Conservation (phyloP, 202 grass and related monocot genomes). For the Schoenoplectus tabernaemontani region DNA sequence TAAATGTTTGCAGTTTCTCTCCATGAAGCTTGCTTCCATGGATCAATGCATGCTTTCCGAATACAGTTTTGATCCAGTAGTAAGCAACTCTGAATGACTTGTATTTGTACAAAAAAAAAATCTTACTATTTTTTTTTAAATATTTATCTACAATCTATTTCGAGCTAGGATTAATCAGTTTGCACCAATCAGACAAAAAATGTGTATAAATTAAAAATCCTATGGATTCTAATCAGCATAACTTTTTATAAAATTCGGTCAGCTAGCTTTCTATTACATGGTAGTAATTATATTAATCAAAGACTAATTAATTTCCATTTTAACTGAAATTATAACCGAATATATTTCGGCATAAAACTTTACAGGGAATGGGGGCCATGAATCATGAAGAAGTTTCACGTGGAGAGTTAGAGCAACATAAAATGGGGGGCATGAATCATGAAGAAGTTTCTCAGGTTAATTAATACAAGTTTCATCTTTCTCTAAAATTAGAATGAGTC, state of each 20-base stretch:
- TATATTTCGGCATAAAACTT: no score
- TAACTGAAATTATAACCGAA: no score
- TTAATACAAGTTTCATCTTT: no score
- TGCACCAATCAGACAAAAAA: no score
- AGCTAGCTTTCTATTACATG: no score
- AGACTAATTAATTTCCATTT: background rate
- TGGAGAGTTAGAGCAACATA: background rate
- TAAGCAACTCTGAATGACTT: background rate
- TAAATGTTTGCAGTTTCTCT: slow-evolving; percentile 35
- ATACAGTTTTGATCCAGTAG: background rate
- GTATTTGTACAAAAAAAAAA: background rate
- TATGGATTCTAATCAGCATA: no score
- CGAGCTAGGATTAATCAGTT: no score
- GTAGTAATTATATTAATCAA: no score
- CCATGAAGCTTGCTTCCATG: slow-evolving; percentile 38
- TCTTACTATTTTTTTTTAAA: no score
- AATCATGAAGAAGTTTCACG: background rate
- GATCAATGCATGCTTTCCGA: slow-evolving; percentile 16
- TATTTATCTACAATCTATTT: background rate
- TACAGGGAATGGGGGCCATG: background rate
- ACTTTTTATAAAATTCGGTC: no score
- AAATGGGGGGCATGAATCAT: background rate
- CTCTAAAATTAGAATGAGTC: background rate
- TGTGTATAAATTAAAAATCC: no score
- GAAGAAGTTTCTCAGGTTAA: background rate